Evolutionary conservation across 371 early-diverging fungal species (phyloP).

Genomic region (Dentiscutata heterogama): DNA sequence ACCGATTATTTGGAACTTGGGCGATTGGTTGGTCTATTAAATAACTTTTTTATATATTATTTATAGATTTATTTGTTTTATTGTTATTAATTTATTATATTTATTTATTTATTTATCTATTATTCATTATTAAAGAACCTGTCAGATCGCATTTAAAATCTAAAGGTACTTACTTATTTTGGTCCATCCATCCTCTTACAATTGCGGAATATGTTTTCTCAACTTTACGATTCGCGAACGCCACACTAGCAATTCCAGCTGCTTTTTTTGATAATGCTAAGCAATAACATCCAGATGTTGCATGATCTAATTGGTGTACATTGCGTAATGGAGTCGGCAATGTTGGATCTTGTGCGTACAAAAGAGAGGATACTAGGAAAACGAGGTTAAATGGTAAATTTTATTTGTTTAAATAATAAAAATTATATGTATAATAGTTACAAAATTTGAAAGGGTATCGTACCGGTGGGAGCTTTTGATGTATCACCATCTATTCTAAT

Average conservation of each 20-base stretch:
- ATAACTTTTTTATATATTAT: conserved; percentile 44
- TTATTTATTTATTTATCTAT: not conserved
- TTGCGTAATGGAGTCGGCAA: conserved; percentile 50
- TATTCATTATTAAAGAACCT: not conserved
- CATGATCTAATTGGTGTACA: conserved; percentile 58
- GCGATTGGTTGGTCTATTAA: conserved; percentile 54
- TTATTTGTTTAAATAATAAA: not conserved
- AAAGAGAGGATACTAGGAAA: conserved; percentile 29
- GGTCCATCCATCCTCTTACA: conserved; percentile 55
- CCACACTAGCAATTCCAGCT: conserved; percentile 51
- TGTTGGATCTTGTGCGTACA: conserved; percentile 35
- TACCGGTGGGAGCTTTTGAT: conserved; percentile 37
- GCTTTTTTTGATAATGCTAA: conserved; percentile 56
- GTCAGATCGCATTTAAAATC: not conserved
- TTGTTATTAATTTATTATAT: not conserved
- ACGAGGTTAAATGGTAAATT: not conserved
- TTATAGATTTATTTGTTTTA: too few species aligned
- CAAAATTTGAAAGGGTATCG: not conserved
- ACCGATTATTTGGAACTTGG: conserved; percentile 55
- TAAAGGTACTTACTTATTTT: conserved; percentile 30
- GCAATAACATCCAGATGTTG: conserved; percentile 58
- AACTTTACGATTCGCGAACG: conserved; percentile 56
- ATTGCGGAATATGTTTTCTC: conserved; percentile 60
- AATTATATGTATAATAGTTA: not conserved
- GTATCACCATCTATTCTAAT: conserved; percentile 42